These are phyloP conservation scores for Metschnikowia chrysomelidarum DNA, from an alignment of 805 yeast genomes.

Conservation along the genomic window DNA sequence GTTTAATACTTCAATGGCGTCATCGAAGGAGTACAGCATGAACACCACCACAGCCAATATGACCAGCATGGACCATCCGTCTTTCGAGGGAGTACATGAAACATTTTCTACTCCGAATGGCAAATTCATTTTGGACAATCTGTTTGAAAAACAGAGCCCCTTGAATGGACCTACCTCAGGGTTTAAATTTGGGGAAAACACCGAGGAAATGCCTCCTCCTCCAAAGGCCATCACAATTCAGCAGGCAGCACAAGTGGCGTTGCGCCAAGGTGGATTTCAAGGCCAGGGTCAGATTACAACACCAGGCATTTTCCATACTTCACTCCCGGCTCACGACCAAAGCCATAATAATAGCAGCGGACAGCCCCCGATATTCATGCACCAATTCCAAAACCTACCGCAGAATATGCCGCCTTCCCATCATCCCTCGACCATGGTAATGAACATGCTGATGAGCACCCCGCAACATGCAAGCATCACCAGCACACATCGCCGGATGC, in stretches of 20 bases:
- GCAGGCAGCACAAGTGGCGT: constrained; percentile 14
- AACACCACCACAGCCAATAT: constrained; percentile 31
- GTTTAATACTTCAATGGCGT: constrained; percentile 20
- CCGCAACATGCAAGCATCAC: constrained; percentile 38
- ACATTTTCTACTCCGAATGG: constrained; percentile 42
- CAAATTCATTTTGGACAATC: constrained; percentile 37
- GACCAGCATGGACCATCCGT: constrained; percentile 40
- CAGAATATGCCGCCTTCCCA: constrained; percentile 14
- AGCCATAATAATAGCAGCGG: too few species aligned
- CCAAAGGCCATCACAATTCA: constrained; percentile 21
- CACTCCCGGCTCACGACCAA: too few species aligned
- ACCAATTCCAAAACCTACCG: constrained; percentile 9
- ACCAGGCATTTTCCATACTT: too few species aligned
- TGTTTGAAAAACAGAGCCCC: constrained; percentile 41
- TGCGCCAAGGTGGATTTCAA: constrained; percentile 3
- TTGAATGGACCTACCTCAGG: too few species aligned
- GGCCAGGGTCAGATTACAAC: too few species aligned
- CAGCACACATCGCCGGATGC: constrained; percentile 7
- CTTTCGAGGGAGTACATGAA: constrained; percentile 35
- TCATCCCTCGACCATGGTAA: constrained; percentile 13
- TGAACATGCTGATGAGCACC: constrained; percentile 41
- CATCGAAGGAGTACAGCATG: constrained; percentile 32
- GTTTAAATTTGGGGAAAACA: constrained; percentile 1
- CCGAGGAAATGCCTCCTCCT: constrained; percentile 29
- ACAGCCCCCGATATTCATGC: too few species aligned